A percentile compares a stretch with the other conserved stretches of the same genome.
These are phyloP conservation scores for Ceratobasidium sp. DNA, from an alignment of 1,284 basidiomycete species.

Conservation along the genomic window DNA sequence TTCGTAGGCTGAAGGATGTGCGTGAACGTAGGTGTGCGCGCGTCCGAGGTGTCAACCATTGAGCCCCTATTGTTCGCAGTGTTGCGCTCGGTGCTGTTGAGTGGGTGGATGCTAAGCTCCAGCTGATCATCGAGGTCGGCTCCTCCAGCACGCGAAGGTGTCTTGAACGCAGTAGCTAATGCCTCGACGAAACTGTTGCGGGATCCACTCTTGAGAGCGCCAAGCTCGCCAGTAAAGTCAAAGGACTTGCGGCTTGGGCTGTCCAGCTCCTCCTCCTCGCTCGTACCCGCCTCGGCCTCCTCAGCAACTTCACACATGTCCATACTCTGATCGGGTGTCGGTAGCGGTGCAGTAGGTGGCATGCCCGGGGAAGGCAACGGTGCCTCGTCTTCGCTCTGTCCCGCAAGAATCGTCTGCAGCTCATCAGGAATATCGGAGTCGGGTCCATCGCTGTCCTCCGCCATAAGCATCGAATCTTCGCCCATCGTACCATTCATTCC, in stretches of 20 bases:
- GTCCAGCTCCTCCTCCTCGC: slow-evolving; percentile 52
- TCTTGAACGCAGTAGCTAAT: slow-evolving; percentile 78
- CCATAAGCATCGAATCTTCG: slow-evolving; percentile 59
- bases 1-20: background rate
- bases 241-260: slow-evolving; percentile 78
- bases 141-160: slow-evolving; percentile 58
- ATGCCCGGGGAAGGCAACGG: slow-evolving; percentile 39
- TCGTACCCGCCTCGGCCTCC: slow-evolving; percentile 5
- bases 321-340: background rate
- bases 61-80: too few species aligned
- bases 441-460: slow-evolving; percentile 60
- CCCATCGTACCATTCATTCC: slow-evolving; percentile 37
- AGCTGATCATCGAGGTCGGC: slow-evolving; percentile 17
- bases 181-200: slow-evolving; percentile 83
- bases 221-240: slow-evolving; percentile 85
- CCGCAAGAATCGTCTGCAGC: slow-evolving; percentile 69
- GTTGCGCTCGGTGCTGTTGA: background rate
- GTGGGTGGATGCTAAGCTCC: slow-evolving; percentile 15
- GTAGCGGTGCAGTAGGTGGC: slow-evolving; percentile 17
- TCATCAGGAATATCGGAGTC: slow-evolving; percentile 82
- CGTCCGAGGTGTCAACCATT: background rate
- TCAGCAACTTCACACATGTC: slow-evolving; percentile 7
- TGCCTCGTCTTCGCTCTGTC: slow-evolving; percentile 59
- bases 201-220: slow-evolving; percentile 72
- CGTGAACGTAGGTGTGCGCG: slow-evolving; percentile 1